Base-by-base conservation (phyloP, 1,284 basidiomycete genomes). In the Pseudozyma hubeiensis region DNA sequence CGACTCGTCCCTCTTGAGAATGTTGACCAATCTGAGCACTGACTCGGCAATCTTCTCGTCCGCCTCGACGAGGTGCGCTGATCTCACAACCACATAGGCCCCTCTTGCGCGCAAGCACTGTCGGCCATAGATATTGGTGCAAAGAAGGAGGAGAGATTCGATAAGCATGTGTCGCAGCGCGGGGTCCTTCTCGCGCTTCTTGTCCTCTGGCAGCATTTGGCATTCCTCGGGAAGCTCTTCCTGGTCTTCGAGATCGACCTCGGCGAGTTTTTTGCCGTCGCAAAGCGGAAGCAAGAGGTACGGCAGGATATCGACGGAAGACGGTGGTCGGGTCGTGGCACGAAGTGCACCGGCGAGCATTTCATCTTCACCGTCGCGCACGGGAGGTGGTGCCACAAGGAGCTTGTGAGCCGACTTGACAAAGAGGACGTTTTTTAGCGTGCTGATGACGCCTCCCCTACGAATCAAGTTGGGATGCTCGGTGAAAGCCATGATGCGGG, bases 121-220 rank as follows among this genome's bases (percentile, higher is more conserved):
- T 30, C 96, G 89, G 1, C 93, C 94, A 87, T 91, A 92, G 40
- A 91, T 89, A 0, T 92, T 94, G 4, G 94, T 93, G 74, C 92
- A 93, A 0, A 99, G 87, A 39, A 99, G 86, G 0, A 98, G 88
- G 13, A 99, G 87, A 0, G 93, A 92, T 85, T 99, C 97, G 13
- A 98, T 87, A 75, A 93, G 91, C 62, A 91, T 94, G 52, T 93
- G 87, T 0, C 97, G 90, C 43, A 98, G 88, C 1, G 88, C 89
- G 0, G 89, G 80, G 80, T 99, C 95, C 5, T 87, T 84, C 83
- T 99, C 96, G 41, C 95, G 90, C 67, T 87, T 89, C 86, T 98
- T 98, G 17, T 90, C 90, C 0, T 90, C 88, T 0, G 92, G 91
- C 1, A 97, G 88, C 85, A 99, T 91, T 84, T 99, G 97, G 24